Conservation (phyloP, 352 stramenopile species). For the Phytophthora sojae region DNA sequence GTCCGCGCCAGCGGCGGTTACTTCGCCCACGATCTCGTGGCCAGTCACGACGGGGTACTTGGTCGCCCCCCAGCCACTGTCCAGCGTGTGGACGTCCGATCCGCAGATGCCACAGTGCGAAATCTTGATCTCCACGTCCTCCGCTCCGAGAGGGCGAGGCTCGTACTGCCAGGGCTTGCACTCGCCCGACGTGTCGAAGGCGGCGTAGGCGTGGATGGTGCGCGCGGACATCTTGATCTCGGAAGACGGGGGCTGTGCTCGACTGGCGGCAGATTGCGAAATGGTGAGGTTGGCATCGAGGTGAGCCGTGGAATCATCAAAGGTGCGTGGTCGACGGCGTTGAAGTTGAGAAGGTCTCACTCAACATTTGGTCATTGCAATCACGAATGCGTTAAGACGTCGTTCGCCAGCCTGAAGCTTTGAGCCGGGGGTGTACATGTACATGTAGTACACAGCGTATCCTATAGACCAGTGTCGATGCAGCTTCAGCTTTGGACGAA, state of each 20-base stretch:
- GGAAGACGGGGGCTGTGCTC: slow-evolving; percentile 27
- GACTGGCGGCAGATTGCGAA: slow-evolving; percentile 1
- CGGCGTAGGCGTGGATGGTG: slow-evolving; percentile 7
- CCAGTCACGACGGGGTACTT: slow-evolving; percentile 48
- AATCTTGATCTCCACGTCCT: slow-evolving; percentile 15
- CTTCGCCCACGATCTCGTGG: slow-evolving; percentile 27
- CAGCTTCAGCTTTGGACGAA: neutral
- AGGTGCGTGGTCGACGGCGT: neutral
- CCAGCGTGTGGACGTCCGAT: slow-evolving; percentile 19
- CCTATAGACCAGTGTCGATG: neutral
- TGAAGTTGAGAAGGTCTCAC: neutral
- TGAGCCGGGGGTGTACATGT: neutral
- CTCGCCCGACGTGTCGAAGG: slow-evolving; percentile 8
- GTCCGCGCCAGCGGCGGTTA: slow-evolving; percentile 41
- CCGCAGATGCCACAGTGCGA: slow-evolving; percentile 16
- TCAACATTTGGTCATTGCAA: neutral
- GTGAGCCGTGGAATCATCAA: slow-evolving; percentile 1
- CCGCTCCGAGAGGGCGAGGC: slow-evolving; percentile 28
- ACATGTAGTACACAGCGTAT: neutral
- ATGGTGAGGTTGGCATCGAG: neutral
- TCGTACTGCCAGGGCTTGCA: slow-evolving; percentile 42
- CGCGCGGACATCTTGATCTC: neutral
- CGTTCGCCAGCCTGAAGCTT: neutral
- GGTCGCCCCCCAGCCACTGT: slow-evolving; percentile 44
- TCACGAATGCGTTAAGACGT: neutral